These are phyloP conservation scores for Yamadazyma epiphylla DNA, from an alignment of 1,139 yeast genomes.

Conservation along the genomic window DNA sequence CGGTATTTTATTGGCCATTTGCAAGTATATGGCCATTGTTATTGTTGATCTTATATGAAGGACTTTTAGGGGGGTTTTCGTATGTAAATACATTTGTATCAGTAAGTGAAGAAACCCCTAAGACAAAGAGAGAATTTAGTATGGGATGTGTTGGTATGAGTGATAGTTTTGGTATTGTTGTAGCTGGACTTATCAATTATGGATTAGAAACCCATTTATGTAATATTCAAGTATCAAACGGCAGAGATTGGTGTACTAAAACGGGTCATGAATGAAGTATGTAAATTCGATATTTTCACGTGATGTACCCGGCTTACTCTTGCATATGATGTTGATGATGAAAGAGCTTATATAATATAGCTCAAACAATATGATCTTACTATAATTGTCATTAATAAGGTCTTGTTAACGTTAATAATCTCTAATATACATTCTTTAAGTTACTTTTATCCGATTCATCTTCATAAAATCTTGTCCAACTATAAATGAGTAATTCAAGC, in stretches of 20 bases:
- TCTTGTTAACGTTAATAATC: no score
- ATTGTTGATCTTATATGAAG: slow-evolving; percentile 74
- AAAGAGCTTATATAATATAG: background rate
- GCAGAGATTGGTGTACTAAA: slow-evolving; percentile 59
- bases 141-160: slow-evolving; percentile 94
- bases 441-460: no score
- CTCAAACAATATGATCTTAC: background rate
- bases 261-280: no score
- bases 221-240: slow-evolving; percentile 57
- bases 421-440: no score
- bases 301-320: no score
- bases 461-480: no score
- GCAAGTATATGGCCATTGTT: slow-evolving; percentile 54
- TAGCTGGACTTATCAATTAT: slow-evolving; percentile 75
- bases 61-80: slow-evolving; percentile 82
- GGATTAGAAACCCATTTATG: slow-evolving; percentile 76
- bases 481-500: no score
- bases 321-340: no score
- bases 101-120: slow-evolving; percentile 61
- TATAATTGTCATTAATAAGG: no score
- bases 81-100: slow-evolving; percentile 84
- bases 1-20: slow-evolving; percentile 59
- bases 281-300: no score
- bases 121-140: slow-evolving; percentile 70
- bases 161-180: slow-evolving; percentile 81